Conservation (phyloP, 345 rosid genomes). For the Eucalyptus polybractea region DNA sequence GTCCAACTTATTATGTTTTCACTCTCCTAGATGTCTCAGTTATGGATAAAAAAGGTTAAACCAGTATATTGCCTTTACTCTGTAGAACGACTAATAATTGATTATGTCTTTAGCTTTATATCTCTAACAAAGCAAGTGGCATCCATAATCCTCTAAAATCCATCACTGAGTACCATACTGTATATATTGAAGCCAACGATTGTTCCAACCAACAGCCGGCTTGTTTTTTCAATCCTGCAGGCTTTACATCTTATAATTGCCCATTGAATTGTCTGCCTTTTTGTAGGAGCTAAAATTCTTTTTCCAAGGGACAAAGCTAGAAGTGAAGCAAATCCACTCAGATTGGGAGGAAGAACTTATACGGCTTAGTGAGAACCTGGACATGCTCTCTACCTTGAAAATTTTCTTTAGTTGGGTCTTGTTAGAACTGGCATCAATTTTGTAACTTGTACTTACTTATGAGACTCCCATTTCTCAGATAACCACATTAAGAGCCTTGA, state of each 20-base stretch:
- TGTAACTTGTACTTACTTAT: neutral
- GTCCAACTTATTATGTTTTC: neutral
- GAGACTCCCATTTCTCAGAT: conserved; percentile 15
- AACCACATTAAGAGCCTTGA: conserved; percentile 64
- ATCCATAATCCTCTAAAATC: neutral
- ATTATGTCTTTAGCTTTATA: neutral
- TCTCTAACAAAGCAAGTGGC: neutral
- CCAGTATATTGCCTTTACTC: neutral
- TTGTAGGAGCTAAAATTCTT: conserved; percentile 48
- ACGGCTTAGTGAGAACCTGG: conserved; percentile 38
- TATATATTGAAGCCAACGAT: neutral
- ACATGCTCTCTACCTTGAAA: neutral
- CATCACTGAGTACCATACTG: neutral
- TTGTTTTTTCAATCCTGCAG: neutral
- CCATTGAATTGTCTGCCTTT: neutral
- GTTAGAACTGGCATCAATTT: neutral
- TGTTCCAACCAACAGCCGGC: neutral
- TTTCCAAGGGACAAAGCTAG: conserved; percentile 33
- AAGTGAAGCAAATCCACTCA: conserved; percentile 53
- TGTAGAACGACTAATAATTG: neutral
- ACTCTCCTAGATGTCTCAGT: neutral
- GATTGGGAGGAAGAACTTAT: conserved; percentile 54
- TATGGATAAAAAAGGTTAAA: neutral
- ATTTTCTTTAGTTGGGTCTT: neutral
- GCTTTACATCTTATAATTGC: neutral